phyloP scores from a whole-genome alignment of 768 basidiomycete species.

The Glaciozyma antarctica region DNA sequence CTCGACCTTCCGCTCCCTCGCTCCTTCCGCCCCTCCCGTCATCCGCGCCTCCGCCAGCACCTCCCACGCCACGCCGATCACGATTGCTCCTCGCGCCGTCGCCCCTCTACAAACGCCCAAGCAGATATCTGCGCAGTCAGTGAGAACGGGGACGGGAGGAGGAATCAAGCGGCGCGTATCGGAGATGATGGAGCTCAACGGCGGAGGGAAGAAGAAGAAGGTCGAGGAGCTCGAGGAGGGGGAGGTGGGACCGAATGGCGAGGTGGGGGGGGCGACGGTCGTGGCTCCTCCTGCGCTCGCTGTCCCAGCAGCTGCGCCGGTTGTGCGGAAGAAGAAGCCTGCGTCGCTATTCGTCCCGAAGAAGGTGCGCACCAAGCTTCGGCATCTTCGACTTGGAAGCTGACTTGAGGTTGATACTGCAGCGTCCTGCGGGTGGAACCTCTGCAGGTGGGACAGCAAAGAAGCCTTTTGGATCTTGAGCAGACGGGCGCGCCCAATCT shows the following conservation, averaged over 20 bases:
- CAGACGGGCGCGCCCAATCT: no score
- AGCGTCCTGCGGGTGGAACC: no score
- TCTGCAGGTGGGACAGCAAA: no score
- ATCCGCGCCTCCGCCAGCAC: neutral
- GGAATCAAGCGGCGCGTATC: neutral
- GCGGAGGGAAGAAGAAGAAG: neutral
- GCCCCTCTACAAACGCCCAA: neutral
- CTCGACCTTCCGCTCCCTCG: neutral
- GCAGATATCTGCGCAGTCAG: neutral
- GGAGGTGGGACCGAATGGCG: neutral
- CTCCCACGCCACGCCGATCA: neutral
- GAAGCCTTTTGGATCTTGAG: no score
- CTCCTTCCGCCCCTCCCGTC: neutral
- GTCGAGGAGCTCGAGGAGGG: neutral
- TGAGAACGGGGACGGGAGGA: neutral
- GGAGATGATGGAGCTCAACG: neutral
- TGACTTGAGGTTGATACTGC: no score
- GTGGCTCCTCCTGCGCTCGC: neutral
- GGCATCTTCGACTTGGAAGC: no score
- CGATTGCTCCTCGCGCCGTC: neutral
- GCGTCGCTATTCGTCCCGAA: constrained; percentile 23
- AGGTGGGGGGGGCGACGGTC: neutral
- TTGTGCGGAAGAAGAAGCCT: neutral
- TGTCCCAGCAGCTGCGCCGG: neutral
- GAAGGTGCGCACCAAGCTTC: neutral